Evolutionary conservation across 2,329 filamentous ascomycete species (phyloP).

Genomic region (Cladophialophora psammophila): DNA sequence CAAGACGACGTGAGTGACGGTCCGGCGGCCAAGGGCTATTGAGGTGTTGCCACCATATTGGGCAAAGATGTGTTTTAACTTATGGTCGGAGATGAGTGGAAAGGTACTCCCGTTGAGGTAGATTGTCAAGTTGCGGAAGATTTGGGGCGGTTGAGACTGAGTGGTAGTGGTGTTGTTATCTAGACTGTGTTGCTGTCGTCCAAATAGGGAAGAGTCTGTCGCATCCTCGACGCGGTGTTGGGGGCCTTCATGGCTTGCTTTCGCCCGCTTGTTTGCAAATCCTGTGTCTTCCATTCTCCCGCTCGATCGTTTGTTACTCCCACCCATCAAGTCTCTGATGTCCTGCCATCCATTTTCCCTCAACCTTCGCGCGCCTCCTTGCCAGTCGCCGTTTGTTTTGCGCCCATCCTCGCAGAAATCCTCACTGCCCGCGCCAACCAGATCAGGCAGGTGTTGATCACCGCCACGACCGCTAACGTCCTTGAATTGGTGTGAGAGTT

Average conservation of each 20-base stretch:
- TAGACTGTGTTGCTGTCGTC: background rate
- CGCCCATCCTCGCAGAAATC: constrained; percentile 60
- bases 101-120: constrained; percentile 89
- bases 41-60: constrained; percentile 76
- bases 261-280: constrained; percentile 29
- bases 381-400: constrained; percentile 62
- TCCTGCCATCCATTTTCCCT: constrained; percentile 46
- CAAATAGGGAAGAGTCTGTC: background rate
- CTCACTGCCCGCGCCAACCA: constrained; percentile 69
- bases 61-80: constrained; percentile 77
- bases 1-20: constrained; percentile 82
- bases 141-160: constrained; percentile 45
- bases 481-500: constrained; percentile 74
- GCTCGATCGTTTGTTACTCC: constrained; percentile 52
- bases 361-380: constrained; percentile 50
- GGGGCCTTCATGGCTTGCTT: constrained; percentile 7
- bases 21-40: constrained; percentile 72
- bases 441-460: constrained; percentile 65
- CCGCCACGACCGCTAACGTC: constrained; percentile 66
- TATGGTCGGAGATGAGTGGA: constrained; percentile 83
- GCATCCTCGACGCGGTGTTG: background rate
- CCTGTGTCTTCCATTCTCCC: constrained; percentile 9
- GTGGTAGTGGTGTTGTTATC: constrained; percentile 1
- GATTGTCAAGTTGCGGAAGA: constrained; percentile 76
- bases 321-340: constrained; percentile 57